Evolutionary conservation across 169 alveolate genomes (phyloP).

Genomic region (Cryptosporidium ryanae): DNA sequence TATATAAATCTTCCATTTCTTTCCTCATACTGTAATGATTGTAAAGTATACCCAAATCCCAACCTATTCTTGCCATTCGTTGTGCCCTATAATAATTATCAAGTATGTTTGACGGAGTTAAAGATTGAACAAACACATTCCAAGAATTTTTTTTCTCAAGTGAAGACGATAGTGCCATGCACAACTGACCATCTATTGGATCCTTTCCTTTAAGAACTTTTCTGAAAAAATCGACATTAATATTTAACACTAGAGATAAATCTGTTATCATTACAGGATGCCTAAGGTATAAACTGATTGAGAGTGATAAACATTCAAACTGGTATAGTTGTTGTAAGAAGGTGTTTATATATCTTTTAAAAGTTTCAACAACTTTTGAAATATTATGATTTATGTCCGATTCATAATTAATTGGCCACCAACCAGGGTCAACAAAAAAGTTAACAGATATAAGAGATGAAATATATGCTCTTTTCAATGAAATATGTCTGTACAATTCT

Average conservation of each 20-base stretch:
- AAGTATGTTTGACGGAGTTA: conserved; percentile 64
- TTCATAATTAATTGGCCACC: conserved; percentile 30
- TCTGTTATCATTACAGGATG: conserved; percentile 36
- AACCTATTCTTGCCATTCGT: conserved; percentile 74
- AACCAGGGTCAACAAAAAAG: conserved; percentile 24
- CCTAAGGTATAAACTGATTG: conserved; percentile 41
- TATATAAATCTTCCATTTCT: conserved; percentile 69
- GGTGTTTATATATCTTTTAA: conserved; percentile 5
- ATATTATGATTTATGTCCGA: not conserved
- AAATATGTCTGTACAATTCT: conserved; percentile 31
- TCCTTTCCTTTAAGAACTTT: conserved; percentile 70
- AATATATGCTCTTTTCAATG: conserved; percentile 15
- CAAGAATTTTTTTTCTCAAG: conserved; percentile 57
- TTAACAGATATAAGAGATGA: conserved; percentile 25
- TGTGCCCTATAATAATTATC: conserved; percentile 72
- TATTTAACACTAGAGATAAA: not conserved
- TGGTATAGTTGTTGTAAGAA: conserved; percentile 36
- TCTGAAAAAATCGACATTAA: conserved; percentile 51
- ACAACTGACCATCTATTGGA: conserved; percentile 71
- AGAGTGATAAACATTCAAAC: conserved; percentile 51
- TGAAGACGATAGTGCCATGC: conserved; percentile 65
- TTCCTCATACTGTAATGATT: conserved; percentile 73
- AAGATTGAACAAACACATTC: conserved; percentile 69
- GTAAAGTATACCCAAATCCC: conserved; percentile 69
- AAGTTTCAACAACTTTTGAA: not conserved